These are phyloP conservation scores for carrot (Daucus carota) DNA, from an alignment of 129 eudicot species.

Conservation along the genomic window DNA sequence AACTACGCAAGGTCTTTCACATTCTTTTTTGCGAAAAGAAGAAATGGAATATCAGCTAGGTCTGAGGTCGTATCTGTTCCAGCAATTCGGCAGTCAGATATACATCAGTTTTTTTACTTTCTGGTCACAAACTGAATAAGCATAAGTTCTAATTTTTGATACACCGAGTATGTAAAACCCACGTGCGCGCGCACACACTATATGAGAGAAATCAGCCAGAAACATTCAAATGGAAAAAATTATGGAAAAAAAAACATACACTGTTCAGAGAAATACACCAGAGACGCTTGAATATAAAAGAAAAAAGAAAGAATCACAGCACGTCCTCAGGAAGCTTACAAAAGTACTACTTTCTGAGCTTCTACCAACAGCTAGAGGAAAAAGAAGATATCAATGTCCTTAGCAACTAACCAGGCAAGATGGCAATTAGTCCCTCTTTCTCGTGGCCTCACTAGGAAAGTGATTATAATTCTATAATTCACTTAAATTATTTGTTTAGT, in stretches of 20 bases:
- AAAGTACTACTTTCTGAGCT: neutral
- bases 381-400: neutral
- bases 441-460: neutral
- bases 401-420: no score
- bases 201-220: no score
- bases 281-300: neutral
- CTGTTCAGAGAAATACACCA: neutral
- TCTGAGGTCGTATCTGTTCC: neutral
- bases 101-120: neutral
- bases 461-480: neutral
- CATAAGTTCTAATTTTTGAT: neutral
- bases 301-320: neutral
- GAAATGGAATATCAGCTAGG: neutral
- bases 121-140: neutral
- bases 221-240: no score
- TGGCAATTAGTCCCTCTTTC: neutral
- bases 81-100: neutral
- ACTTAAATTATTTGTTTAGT: neutral
- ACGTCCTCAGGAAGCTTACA: neutral
- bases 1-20: neutral
- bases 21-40: neutral
- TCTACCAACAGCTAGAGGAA: no score
- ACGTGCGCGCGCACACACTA: no score
- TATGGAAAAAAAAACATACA: neutral
- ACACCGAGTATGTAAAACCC: no score